Base-by-base conservation (phyloP, 768 basidiomycete genomes). In the Podaxis sp. region DNA sequence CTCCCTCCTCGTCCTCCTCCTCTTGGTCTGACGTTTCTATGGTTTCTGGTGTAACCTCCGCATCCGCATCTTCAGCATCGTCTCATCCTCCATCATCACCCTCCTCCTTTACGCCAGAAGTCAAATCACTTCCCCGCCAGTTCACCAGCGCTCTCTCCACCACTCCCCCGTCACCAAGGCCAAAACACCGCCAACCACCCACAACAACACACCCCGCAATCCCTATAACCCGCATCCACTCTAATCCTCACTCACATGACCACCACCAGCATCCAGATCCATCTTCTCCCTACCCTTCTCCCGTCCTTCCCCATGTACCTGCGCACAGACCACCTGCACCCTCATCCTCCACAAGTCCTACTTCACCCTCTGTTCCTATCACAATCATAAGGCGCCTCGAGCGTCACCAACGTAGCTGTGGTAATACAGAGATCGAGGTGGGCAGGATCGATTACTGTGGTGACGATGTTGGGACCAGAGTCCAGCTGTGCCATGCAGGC, bases 361-460 rank as follows among this genome's bases (percentile, higher is more conserved):
- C 44, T 7, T 38, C 57, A 44, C 55, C 57, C 42, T 56, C 51
- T 44, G 61, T 11, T n/a, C 57, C 60, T 46, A 63, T 66, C 18
- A 75, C 74, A 36, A 70, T 59, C 7, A 64, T 76, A 36, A 66
- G 68, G 51, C 69, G 76, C 0, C 60, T 73, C 11, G 72, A 73
- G 48, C 61, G 64, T 18, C 66, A 66, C 52, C 60, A 66, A 32
- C 62, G 61, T 9, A 70, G 69, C 44, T 67, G 61, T 3, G 75
- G 76, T 4, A 73, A 67, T 23, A 69, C 72, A 13, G 71, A 71
- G 62, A 73, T 69, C 1, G 68, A 72, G 46, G 65, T 78, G 21
- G 77, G 76, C 14, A 62, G 62, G 10, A 64, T 77, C 50, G 70
- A 71, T 55, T 65, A 66, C 37, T 50, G 40, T 21, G 68, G 67